Evolutionary conservation across 441 rosid genomes (phyloP).

Genomic region (Sinapis alba): DNA sequence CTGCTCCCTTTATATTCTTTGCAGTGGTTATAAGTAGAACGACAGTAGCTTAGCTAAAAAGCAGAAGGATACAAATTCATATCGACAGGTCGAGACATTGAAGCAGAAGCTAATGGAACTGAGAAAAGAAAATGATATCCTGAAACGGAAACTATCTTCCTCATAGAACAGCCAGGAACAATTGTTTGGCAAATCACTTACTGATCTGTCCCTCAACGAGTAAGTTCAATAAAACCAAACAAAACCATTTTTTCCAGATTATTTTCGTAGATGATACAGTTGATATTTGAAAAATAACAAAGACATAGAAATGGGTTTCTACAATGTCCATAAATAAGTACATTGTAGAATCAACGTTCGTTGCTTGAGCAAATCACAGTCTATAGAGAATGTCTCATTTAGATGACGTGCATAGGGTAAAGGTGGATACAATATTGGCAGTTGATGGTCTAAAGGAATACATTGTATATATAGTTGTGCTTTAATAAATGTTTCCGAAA

Average conservation of each 20-base stretch:
- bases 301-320: neutral
- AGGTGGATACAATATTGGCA: neutral
- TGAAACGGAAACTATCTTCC: conserved; percentile 58
- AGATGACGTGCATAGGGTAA: conserved; percentile 14
- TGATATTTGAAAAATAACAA: neutral
- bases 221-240: conserved; percentile 21
- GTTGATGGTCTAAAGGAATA: neutral
- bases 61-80: conserved; percentile 56
- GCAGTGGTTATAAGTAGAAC: conserved; percentile 70
- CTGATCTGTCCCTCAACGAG: neutral
- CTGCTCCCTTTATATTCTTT: conserved; percentile 9
- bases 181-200: neutral
- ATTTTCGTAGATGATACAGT: neutral
- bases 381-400: conserved; percentile 27
- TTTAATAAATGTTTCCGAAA: neutral
- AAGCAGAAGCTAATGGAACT: conserved; percentile 78
- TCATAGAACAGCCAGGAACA: conserved; percentile 37
- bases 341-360: conserved; percentile 23
- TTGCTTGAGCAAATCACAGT: conserved; percentile 34
- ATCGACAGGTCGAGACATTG: conserved; percentile 61
- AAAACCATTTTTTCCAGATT: neutral
- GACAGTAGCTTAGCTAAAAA: conserved; percentile 54
- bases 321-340: neutral
- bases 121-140: conserved; percentile 81
- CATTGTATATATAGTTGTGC: neutral